Evolutionary conservation across 2,329 filamentous ascomycete genomes (phyloP), one percentile per base, ranked within the genome.

Genomic region (Podosphaera xanthii): DNA sequence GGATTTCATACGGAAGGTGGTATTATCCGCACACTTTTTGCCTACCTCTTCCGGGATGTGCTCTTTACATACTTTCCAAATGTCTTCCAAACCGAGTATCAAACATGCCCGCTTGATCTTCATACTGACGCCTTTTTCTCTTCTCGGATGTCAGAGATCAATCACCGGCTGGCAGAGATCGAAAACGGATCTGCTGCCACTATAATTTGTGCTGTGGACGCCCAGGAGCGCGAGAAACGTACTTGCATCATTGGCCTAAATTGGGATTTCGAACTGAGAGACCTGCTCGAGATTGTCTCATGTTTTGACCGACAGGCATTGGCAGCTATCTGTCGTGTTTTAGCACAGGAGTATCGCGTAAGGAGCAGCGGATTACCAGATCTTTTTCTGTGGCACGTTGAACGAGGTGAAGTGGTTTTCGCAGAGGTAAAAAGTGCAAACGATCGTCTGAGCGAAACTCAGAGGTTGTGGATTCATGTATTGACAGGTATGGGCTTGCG

Each of bases 401-500:
- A 62, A 58, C 65, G 65, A 59, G 63, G 63, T 57, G 62, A 62
- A 42, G 63, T 68, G 48, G 42, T 64, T 50, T 69, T 69, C 57
- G 64, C 62, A 60, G 63, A 64, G 59, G 66, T 68, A 63, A 66
- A 68, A 68, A 64, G 73, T 64, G 83, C 82, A 69, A 96, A 95
- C 71, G 92, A 98, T 75, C 81, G 89, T 46, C 74, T 98, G 67
- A 97, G 91, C 71, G 92, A 98, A 74, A 94, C 90, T 22, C 92
- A 98, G 73, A 76, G 92, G 65, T 77, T 98, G 64, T 98, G 92
- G 92, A 95, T 97, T 66, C 87, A 97, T 74, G 88, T 96, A 6
- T 76, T 98, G 58, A 84, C 83, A 6, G 83, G 84, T 0, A 89
- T 90, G 0, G 91, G 92, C 2, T 78, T 97, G 46, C 80, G 77